phyloP scores from a whole-genome alignment of 108 stramenopile genomes.

The Cyclotella distinguenda region DNA sequence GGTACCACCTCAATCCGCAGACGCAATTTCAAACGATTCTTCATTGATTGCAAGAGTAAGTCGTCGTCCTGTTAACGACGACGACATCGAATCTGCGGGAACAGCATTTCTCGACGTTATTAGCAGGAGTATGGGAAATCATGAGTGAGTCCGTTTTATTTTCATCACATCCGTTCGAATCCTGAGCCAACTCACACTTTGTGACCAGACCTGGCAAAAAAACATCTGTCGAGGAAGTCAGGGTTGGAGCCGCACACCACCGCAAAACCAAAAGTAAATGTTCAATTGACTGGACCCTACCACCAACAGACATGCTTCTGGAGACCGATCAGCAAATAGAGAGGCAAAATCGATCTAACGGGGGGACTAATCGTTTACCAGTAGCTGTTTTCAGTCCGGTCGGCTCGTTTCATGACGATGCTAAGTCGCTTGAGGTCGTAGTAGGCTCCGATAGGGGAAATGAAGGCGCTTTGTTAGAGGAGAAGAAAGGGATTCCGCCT shows the following conservation, averaged over 20 bases:
- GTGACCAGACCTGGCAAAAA: conserved; percentile 19
- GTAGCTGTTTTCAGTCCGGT: conserved; percentile 24
- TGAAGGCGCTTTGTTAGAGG: conserved; percentile 1
- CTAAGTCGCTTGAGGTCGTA: conserved; percentile 6
- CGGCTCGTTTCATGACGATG: conserved; percentile 31
- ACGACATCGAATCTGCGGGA: conserved; percentile 77
- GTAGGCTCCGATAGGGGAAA: conserved; percentile 2
- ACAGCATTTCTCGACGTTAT: conserved; percentile 79
- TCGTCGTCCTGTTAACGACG: conserved; percentile 60
- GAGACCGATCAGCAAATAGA: conserved; percentile 52
- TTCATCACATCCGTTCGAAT: neutral
- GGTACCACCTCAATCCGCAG: neutral
- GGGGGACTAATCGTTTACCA: conserved; percentile 1
- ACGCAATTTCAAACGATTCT: neutral
- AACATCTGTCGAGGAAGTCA: conserved; percentile 57
- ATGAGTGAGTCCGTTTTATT: conserved; percentile 47
- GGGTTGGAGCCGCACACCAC: conserved; percentile 74
- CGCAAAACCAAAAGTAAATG: conserved; percentile 80
- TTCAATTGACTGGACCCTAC: conserved; percentile 86
- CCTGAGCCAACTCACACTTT: neutral
- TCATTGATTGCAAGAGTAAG: conserved; percentile 7
- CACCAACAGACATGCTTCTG: conserved; percentile 49
- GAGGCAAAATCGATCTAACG: conserved; percentile 26
- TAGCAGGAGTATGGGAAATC: conserved; percentile 61
- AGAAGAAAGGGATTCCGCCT: neutral